Evolutionary conservation across 2,329 filamentous ascomycete species (phyloP), one percentile per base, ranked within the genome.

Genomic region (Thyridium curvatum): DNA sequence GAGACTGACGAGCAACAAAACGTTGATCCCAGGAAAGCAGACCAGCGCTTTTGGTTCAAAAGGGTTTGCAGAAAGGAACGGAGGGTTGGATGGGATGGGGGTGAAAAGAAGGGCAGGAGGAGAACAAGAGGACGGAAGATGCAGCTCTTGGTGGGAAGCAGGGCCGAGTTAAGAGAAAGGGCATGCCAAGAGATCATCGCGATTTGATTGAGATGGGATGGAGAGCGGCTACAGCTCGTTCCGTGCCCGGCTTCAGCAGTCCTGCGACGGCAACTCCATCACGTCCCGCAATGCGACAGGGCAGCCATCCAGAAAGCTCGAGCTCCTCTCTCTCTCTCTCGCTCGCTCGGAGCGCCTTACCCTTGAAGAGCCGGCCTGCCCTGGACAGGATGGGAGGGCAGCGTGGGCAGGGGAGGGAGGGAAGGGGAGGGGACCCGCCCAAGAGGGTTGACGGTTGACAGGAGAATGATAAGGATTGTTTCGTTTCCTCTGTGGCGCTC

Each of bases 11-110:
- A 44, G 33, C 30, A 52, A 53, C 49, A 50, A 50, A 51, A 47
- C 52, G 53, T 56, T 55, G 55, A 59, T 61, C 55, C 55, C 51
- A 49, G 40, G 44, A 59, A 69, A 71, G 66, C 68, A 69, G 65
- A 69, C 68, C 68, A 68, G 68, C 61, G 68, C 68, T 71, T 69
- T 59, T 55, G 51, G 46, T 54, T 50, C 49, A 45, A 47, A 54
- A 53, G 21, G 21, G 21, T 6, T 26, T 26, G 21, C n/a, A n/a
- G n/a, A 59, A 58, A 54, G 52, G 51, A 52, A 52, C 49, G 50
- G 47, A 26, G 10, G n/a, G 21, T 26, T 40, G 33, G 41, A 43
- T 44, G 41, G 45, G 41, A 47, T 46, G 41, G 32, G 38, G 37
- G 41, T 41, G 37, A 42, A 29, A 41, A 37, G 36, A 33, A 37